Base-by-base conservation (phyloP, 2,329 filamentous ascomycete species). In the Diaporthe aspalathi region DNA sequence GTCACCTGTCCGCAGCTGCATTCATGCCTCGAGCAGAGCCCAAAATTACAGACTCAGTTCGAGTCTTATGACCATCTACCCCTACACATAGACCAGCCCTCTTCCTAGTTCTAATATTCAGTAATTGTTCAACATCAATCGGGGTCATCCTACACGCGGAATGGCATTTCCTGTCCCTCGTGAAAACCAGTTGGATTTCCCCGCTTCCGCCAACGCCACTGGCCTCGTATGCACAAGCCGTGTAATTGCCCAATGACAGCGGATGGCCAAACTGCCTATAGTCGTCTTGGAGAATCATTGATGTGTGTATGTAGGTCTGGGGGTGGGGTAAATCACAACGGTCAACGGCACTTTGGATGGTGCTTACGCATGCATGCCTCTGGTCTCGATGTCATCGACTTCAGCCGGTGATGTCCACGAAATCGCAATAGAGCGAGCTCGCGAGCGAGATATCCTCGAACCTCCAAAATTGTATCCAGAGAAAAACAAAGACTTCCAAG, bases 171-270 rank as follows among this genome's bases (percentile, higher is more conserved):
- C 2, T n/a, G n/a, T n/a, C n/a, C 32, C 16, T 60, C 29, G 11
- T 27, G n/a, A 62, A 62, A 14, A n/a, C n/a, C 24, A 20, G 29
- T 16, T 7, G 43, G 56, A 2, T 45, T 29, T 14, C 40, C 56
- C 32, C 57, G 57, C 60, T 32, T 7, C 29, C 29, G 43, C 29
- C 60, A 38, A 11, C 35, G 29, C 29, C n/a, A n/a, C n/a, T 3
- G 9, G 20, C 14, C 12, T 7, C 24, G 43, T 29, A 65, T 38
- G 12, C 24, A 32, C 22, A 35, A 43, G 22, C 56, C 38, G 56
- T 29, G 56, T 14, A 60, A 60, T 60, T 38, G 24, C 60, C 45
- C 60, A 50, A 65, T 65, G 60, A 35, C 60, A 38, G 45, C 45
- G 12, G 14, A 20, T 24, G 11, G 4, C n/a, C 29, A 11, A 38